Conservation (phyloP, 1,139 yeast species). For the Yamadazyma taylorii region DNA sequence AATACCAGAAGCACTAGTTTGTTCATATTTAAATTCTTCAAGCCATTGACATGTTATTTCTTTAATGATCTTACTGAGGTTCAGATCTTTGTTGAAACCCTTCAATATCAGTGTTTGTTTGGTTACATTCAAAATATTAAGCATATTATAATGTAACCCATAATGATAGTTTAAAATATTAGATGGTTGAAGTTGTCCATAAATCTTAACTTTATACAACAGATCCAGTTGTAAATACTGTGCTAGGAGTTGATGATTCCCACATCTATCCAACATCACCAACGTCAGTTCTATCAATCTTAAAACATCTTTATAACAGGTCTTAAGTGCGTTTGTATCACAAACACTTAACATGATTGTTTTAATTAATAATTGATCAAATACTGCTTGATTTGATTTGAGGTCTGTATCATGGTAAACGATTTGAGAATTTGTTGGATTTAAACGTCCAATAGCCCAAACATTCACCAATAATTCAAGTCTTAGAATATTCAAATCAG, state of each 20-base stretch:
- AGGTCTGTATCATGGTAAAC: neutral
- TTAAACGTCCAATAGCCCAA: too few species aligned
- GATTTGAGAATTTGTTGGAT: too few species aligned
- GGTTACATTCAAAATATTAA: neutral
- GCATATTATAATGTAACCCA: neutral
- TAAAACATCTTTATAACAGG: conserved; percentile 10
- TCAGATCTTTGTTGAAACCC: too few species aligned
- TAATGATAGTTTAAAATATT: neutral
- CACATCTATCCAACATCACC: too few species aligned
- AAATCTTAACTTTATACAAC: neutral
- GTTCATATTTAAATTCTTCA: too few species aligned
- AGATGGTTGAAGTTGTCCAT: neutral
- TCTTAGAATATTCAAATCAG: conserved; percentile 8
- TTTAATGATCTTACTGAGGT: too few species aligned
- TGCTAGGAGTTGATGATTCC: too few species aligned
- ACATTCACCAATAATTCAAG: neutral
- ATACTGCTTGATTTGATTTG: neutral
- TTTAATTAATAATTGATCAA: neutral
- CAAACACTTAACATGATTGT: conserved; percentile 13
- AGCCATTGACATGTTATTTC: too few species aligned
- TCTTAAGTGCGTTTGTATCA: conserved; percentile 19
- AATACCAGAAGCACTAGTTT: too few species aligned
- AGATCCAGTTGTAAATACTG: too few species aligned
- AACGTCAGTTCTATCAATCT: neutral
- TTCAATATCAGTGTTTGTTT: too few species aligned